A percentile compares a stretch with the other conserved stretches of the same genome.
Evolutionary conservation across 2,329 filamentous ascomycete genomes (phyloP).

Genomic region (Colletotrichum horii): DNA sequence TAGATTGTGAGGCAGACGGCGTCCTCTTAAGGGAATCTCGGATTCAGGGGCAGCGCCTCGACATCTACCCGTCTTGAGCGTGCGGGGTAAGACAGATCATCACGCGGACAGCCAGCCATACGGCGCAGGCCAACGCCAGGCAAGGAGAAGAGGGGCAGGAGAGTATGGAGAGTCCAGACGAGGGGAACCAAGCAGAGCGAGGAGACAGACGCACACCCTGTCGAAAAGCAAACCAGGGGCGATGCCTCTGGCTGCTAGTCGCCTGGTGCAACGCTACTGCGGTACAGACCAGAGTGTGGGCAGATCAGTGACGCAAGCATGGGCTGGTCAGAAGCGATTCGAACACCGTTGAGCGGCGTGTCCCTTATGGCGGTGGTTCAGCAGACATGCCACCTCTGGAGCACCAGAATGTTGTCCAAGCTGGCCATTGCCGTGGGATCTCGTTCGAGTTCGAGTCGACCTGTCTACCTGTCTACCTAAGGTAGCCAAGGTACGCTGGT

Average conservation of each 20-base stretch:
- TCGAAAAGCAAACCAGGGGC: neutral
- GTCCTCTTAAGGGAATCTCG: constrained; percentile 13
- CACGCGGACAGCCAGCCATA: constrained; percentile 20
- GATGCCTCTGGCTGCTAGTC: neutral
- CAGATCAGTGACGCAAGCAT: constrained; percentile 18
- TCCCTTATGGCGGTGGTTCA: neutral
- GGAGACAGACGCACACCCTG: neutral
- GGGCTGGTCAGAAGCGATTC: neutral
- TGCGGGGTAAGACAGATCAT: constrained; percentile 24
- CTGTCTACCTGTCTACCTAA: neutral
- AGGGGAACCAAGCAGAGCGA: neutral
- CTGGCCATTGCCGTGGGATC: neutral
- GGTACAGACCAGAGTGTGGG: constrained; percentile 4
- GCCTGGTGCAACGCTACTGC: constrained; percentile 13
- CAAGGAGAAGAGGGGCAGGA: neutral
- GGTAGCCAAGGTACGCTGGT: neutral
- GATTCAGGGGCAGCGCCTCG: constrained; percentile 17
- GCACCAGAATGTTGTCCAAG: neutral
- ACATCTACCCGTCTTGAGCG: constrained; percentile 9
- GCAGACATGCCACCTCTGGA: neutral
- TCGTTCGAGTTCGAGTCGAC: neutral
- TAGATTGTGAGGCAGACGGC: neutral
- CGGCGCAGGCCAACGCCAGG: neutral
- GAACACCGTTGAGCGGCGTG: neutral
- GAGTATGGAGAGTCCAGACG: neutral